Conservation (phyloP, 192 early-diverging fungal species). For the Geranomyces variabilis region DNA sequence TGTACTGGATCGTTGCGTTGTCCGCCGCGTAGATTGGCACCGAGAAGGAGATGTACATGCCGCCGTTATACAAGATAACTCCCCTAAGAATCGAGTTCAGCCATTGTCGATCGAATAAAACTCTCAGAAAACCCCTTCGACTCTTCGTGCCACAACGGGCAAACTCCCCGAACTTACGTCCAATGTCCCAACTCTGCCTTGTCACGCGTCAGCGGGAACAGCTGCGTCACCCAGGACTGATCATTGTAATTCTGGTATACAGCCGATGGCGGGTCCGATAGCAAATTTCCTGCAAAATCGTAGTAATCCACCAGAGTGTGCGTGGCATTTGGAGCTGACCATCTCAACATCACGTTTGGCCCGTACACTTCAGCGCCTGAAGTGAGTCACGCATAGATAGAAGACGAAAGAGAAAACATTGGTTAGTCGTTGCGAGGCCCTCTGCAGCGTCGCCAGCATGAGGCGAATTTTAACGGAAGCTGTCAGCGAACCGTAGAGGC, state of each 20-base stretch:
- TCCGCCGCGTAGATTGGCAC: slow-evolving; percentile 8
- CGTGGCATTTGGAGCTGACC: not conserved
- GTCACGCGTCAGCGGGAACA: not conserved
- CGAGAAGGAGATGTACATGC: not conserved
- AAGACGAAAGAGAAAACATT: not conserved
- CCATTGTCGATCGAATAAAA: not conserved
- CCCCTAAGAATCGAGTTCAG: not conserved
- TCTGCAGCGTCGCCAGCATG: no score
- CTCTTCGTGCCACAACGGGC: not conserved
- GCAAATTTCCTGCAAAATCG: not conserved
- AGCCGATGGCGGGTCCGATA: not conserved
- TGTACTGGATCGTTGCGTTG: not conserved
- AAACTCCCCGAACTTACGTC: slow-evolving; percentile 2
- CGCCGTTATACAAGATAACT: not conserved
- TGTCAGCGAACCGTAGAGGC: no score
- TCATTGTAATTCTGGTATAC: not conserved
- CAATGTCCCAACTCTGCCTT: not conserved
- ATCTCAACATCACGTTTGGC: not conserved
- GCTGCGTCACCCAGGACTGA: not conserved
- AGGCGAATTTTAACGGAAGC: not conserved
- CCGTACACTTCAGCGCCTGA: not conserved
- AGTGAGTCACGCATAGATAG: not conserved
- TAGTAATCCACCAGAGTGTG: not conserved
- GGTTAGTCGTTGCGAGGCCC: not conserved
- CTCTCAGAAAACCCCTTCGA: not conserved